A percentile compares a stretch with the other conserved stretches of the same genome.
Evolutionary conservation across 2,329 filamentous ascomycete species (phyloP).

Genomic region (Neonectria sp.): DNA sequence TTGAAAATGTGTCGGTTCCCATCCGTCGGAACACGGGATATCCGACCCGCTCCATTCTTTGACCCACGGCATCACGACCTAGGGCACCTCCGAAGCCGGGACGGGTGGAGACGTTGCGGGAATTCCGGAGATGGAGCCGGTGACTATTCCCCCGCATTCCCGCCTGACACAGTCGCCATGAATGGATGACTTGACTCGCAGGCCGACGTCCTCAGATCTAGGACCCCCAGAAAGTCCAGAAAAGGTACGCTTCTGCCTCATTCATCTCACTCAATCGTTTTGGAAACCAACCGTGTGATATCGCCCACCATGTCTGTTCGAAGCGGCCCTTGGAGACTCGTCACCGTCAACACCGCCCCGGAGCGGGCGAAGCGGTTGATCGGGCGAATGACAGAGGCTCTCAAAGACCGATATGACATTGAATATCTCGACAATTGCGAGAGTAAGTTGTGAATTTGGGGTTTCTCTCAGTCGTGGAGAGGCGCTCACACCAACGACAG

Average conservation of each 20-base stretch:
- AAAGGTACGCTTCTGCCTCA: background rate
- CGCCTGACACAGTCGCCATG: background rate
- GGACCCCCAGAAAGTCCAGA: slow-evolving; percentile 13
- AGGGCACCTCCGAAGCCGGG: slow-evolving; percentile 20
- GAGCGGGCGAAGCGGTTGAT: slow-evolving; percentile 75
- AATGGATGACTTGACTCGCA: background rate
- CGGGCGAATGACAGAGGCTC: slow-evolving; percentile 71
- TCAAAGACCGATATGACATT: slow-evolving; percentile 77
- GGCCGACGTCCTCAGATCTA: slow-evolving; percentile 22
- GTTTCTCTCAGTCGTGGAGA: background rate
- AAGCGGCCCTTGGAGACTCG: slow-evolving; percentile 71
- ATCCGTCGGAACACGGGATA: slow-evolving; percentile 15
- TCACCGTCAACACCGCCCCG: slow-evolving; percentile 78
- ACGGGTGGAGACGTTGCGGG: slow-evolving; percentile 22
- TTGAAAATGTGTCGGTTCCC: too few species aligned
- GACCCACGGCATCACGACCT: slow-evolving; percentile 1
- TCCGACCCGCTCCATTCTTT: slow-evolving; percentile 10
- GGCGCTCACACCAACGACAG: slow-evolving; percentile 46
- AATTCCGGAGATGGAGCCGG: slow-evolving; percentile 30
- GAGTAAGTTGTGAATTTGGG: slow-evolving; percentile 57
- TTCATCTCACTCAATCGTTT: background rate
- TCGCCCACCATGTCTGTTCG: slow-evolving; percentile 22
- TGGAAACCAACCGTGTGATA: background rate
- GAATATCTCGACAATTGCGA: slow-evolving; percentile 74
- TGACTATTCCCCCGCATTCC: slow-evolving; percentile 25